phyloP scores from a whole-genome alignment of 176 grass and related monocot genomes.

The Thalia dealbata region DNA sequence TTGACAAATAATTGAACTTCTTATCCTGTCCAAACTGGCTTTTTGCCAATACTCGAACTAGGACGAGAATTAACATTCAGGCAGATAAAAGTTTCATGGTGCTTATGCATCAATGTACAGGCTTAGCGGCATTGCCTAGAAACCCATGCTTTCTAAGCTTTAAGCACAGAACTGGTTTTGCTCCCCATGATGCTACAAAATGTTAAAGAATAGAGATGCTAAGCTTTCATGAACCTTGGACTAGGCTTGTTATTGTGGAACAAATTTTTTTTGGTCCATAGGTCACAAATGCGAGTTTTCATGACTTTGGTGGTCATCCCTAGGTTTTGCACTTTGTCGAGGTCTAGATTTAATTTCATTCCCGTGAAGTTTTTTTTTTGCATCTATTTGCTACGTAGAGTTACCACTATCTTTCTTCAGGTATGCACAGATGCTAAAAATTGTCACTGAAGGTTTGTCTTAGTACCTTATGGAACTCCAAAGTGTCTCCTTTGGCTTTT shows the following conservation, averaged over 20 bases:
- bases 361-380: not conserved
- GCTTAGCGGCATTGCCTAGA: too few relatives aligned
- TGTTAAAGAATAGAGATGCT: not conserved
- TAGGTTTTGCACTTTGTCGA: not conserved
- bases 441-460: not conserved
- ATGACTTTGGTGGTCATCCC: not conserved
- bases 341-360: not conserved
- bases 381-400: not conserved
- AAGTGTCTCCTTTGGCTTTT: constrained; percentile 92
- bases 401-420: not conserved
- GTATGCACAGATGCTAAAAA: not conserved
- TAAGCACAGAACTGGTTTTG: too few relatives aligned
- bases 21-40: too few relatives aligned
- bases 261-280: too few relatives aligned
- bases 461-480: constrained; percentile 90
- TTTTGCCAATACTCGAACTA: too few relatives aligned
- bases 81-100: too few relatives aligned
- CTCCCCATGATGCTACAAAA: not conserved
- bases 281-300: too few relatives aligned
- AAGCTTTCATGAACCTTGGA: not conserved
- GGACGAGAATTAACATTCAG: too few relatives aligned
- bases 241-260: too few relatives aligned
- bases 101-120: too few relatives aligned
- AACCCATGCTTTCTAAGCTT: too few relatives aligned
- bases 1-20: too few relatives aligned